phyloP scores from a whole-genome alignment of 495 filamentous ascomycete species.

The Lophium mytilinum region DNA sequence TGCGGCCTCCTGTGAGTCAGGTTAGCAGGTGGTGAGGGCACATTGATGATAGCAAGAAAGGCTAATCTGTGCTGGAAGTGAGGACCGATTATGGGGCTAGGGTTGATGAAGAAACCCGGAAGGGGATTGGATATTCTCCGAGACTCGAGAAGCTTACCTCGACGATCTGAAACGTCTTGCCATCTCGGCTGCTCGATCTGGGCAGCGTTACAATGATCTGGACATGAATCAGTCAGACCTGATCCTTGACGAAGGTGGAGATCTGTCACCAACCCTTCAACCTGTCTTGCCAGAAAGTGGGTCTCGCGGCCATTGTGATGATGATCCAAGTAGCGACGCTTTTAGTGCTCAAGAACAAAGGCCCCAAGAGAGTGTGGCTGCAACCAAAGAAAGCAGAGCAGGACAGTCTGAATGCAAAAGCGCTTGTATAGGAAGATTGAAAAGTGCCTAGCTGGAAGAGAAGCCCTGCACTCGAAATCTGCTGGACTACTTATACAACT shows the following conservation, averaged over 20 bases:
- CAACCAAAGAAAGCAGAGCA: not conserved
- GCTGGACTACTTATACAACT: not conserved
- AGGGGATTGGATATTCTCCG: not conserved
- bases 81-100: not conserved
- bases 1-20: constrained; percentile 19
- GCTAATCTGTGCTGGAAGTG: not conserved
- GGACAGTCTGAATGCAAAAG: not conserved
- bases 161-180: constrained; percentile 23
- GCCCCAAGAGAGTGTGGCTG: not conserved
- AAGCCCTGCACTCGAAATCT: not conserved
- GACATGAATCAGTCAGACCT: not conserved
- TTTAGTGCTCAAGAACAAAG: not conserved
- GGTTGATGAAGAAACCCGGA: too few species aligned
- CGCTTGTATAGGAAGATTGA: not conserved
- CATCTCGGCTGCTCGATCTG: constrained; percentile 5
- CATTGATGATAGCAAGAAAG: not conserved
- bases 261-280: constrained; percentile 9
- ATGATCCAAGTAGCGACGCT: not conserved
- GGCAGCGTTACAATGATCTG: constrained; percentile 13
- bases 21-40: not conserved
- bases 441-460: too few species aligned
- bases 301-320: constrained; percentile 5
- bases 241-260: not conserved
- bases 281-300: constrained; percentile 6
- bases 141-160: constrained; percentile 9